Evolutionary conservation across 352 stramenopile genomes (phyloP), one percentile per base, ranked within the genome.

Genomic region (Salisapilia sapeloensis): DNA sequence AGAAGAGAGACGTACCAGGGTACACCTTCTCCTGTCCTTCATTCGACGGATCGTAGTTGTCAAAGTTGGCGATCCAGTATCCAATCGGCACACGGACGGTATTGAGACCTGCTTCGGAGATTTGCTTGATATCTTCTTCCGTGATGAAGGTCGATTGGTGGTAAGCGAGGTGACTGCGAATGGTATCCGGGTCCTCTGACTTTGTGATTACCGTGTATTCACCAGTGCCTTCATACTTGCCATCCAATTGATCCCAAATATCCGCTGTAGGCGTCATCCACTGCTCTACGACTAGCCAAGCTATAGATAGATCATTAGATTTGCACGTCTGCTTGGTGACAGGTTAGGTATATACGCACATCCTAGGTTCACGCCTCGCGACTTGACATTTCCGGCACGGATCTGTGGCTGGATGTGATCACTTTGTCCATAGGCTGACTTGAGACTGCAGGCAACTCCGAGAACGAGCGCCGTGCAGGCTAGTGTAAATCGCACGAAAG

Each of bases 81-180:
- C 72, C 72, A 2, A 89, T 50, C 0, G 72, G 67, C 7, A 87
- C 69, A 5, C 72, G 69, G n/a, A 87, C 65, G 1, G 70, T 84
- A 44, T 89, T 85, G 45, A 89, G 57, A 0, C 69, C 66, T 6
- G 63, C 48, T 4, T 38, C 46, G 0, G 61, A 63, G 32, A 89
- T 85, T 6, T 44, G 50, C 4, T 38, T 39, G 38, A 89, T 82
- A 19, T 83, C 69, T 6, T 40, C 38, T 33, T 85, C 65, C 0
- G 51, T 85, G 40, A 85, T 81, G 33, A 76, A 89, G 4, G 46
- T 65, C 12, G 38, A 33, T 22, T 67, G 66, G 40, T 87, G 72
- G 19, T 48, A 44, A 20, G 65, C 56, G 23, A 82, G 58, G 9
- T 63, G 41, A 8, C 30, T 45, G 2, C 59, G 43, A n/a, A n/a